phyloP scores from a whole-genome alignment of 441 rosid species.

The Capsella rubella region DNA sequence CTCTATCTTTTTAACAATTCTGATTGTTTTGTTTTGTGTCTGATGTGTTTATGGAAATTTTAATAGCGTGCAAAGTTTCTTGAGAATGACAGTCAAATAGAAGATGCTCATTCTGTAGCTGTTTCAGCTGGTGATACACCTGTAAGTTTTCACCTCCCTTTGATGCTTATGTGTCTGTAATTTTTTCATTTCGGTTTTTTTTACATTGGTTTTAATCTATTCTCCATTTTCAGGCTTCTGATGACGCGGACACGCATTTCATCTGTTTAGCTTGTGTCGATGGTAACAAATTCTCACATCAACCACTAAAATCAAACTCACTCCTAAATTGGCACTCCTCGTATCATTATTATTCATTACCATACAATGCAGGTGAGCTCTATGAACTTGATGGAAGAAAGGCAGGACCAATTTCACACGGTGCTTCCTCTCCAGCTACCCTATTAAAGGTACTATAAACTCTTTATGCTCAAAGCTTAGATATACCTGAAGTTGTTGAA shows the following conservation, averaged over 20 bases:
- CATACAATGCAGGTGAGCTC: conserved; percentile 60
- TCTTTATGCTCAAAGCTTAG: neutral
- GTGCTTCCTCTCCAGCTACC: conserved; percentile 70
- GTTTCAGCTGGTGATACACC: conserved; percentile 89
- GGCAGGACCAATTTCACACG: conserved; percentile 76
- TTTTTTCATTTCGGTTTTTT: conserved; percentile 20
- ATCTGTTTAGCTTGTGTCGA: conserved; percentile 85
- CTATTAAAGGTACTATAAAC: conserved; percentile 65
- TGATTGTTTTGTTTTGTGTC: conserved; percentile 8
- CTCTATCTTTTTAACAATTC: neutral
- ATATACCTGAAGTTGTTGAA: neutral
- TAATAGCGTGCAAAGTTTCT: conserved; percentile 77
- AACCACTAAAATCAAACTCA: conserved; percentile 1
- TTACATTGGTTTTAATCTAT: conserved; percentile 1
- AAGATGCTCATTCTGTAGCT: conserved; percentile 85
- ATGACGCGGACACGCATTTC: conserved; percentile 71
- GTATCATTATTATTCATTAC: neutral
- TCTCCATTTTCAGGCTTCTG: conserved; percentile 63
- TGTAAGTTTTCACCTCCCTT: conserved; percentile 40
- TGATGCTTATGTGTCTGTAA: conserved; percentile 1
- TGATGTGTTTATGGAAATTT: conserved; percentile 14
- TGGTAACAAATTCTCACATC: conserved; percentile 53
- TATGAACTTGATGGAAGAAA: conserved; percentile 96
- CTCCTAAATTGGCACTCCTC: neutral
- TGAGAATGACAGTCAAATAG: conserved; percentile 82